Percentiles rank a stretch among this genome's conserved stretches.
phyloP scores from a whole-genome alignment of 164 flowering plant species.

The Stephania cephalantha region DNA sequence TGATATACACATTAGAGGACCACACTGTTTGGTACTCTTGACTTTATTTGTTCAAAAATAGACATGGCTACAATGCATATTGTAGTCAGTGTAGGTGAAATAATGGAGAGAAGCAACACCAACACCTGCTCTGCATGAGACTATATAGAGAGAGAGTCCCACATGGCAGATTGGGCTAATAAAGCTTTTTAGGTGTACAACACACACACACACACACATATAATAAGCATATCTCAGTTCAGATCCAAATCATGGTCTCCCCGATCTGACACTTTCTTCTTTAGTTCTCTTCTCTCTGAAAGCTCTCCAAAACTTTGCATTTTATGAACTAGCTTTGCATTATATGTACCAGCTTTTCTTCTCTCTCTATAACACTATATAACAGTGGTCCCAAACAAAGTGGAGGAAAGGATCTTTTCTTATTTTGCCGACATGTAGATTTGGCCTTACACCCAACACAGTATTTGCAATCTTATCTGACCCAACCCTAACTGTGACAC shows the following conservation, averaged over 20 bases:
- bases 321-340: background rate
- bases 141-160: background rate
- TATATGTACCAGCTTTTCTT: background rate
- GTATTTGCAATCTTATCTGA: constrained; percentile 30
- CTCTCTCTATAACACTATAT: too few species aligned
- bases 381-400: background rate
- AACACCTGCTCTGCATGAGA: background rate
- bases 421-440: constrained; percentile 26
- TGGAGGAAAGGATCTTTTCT: constrained; percentile 16
- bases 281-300: background rate
- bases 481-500: constrained; percentile 27
- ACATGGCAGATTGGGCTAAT: background rate
- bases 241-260: constrained; percentile 10
- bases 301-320: background rate
- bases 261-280: background rate
- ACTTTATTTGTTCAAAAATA: background rate
- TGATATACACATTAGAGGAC: background rate
- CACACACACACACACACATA: background rate
- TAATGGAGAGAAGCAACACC: background rate
- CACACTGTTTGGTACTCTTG: background rate
- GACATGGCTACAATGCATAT: background rate
- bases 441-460: constrained; percentile 18
- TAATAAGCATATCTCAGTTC: constrained; percentile 12
- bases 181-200: background rate
- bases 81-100: background rate